Conservation (phyloP, 306 rosid genomes). For the Boehmeria nivea region DNA sequence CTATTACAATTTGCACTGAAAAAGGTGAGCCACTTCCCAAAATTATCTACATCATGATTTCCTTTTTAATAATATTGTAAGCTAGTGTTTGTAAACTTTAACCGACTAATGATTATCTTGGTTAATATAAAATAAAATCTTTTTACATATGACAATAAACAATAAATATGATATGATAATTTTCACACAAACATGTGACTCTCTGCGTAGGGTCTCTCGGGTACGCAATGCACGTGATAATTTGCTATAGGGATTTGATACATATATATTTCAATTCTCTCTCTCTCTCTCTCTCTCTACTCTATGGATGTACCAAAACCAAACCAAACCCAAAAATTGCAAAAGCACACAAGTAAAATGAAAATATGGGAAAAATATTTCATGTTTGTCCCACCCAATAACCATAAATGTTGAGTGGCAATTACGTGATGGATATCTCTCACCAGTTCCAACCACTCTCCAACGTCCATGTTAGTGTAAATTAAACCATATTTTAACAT, state of each 20-base stretch:
- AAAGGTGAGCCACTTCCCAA: slow-evolving; percentile 8
- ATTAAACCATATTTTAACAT: background rate
- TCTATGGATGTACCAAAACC: slow-evolving; percentile 6
- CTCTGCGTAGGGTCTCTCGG: slow-evolving; percentile 6
- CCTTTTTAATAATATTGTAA: background rate
- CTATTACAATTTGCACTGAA: background rate
- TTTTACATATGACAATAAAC: background rate
- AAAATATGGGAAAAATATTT: slow-evolving; percentile 8
- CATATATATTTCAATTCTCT: no score
- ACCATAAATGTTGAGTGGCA: slow-evolving; percentile 35
- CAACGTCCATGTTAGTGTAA: slow-evolving; percentile 10
- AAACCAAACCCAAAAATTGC: background rate
- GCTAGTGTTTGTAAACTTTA: slow-evolving; percentile 5
- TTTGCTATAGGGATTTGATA: background rate
- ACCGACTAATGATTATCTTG: slow-evolving; percentile 5
- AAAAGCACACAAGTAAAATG: background rate
- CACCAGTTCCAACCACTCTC: slow-evolving; percentile 43
- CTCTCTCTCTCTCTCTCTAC: no score
- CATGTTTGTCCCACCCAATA: slow-evolving; percentile 12
- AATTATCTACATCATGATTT: slow-evolving; percentile 6
- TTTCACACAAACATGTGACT: slow-evolving; percentile 1
- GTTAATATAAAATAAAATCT: background rate
- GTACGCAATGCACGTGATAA: slow-evolving; percentile 7
- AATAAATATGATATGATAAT: background rate
- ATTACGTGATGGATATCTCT: slow-evolving; percentile 34